Evolutionary conservation across 352 stramenopile species (phyloP), one percentile per base, ranked within the genome.

Genomic region (Chrysophaeum taylorii): DNA sequence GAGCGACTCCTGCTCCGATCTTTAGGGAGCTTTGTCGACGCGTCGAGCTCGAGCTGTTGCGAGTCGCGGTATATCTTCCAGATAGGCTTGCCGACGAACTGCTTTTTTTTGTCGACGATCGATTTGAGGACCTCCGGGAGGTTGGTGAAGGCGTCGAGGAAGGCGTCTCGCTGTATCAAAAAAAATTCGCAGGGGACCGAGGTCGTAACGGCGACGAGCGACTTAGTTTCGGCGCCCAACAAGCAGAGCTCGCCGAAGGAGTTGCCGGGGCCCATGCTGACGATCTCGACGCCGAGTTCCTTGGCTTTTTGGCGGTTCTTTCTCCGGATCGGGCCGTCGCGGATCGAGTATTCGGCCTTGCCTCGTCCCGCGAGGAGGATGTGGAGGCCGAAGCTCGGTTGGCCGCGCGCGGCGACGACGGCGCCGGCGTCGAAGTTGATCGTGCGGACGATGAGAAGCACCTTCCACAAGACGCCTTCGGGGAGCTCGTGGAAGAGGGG

Each of bases 361-460:
- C 90, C 84, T 21, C 90, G 73, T 0, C 86, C 86, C 72, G 89
- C 88, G 25, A 82, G 82, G 7, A 92, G 80, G 52, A 92, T 89
- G 70, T 90, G 92, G 83, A 92, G 89, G n/a, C n/a, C n/a, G n/a
- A n/a, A n/a, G n/a, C n/a, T n/a, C n/a, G n/a, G n/a, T n/a, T n/a
- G n/a, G n/a, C n/a, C n/a, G n/a, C n/a, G n/a, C n/a, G n/a, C 69
- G 90, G 84, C 69, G 87, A 88, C 69, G 85, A 85, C 21, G 90
- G 87, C 39, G 89, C 82, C 70, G 0, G 50, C 36, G 1, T 62
- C 50, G 38, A 73, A 18, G 36, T 75, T 48, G 2, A 69, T 41
- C 27, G 27, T 33, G 29, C 70, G 64, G 27, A 75, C 27, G 23
- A 37, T 39, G 29, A 29, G 37, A n/a, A 75, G 27, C 23, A 75